Evolutionary conservation across 2,329 filamentous ascomycete species (phyloP).

Genomic region (Epichloe uncinata): DNA sequence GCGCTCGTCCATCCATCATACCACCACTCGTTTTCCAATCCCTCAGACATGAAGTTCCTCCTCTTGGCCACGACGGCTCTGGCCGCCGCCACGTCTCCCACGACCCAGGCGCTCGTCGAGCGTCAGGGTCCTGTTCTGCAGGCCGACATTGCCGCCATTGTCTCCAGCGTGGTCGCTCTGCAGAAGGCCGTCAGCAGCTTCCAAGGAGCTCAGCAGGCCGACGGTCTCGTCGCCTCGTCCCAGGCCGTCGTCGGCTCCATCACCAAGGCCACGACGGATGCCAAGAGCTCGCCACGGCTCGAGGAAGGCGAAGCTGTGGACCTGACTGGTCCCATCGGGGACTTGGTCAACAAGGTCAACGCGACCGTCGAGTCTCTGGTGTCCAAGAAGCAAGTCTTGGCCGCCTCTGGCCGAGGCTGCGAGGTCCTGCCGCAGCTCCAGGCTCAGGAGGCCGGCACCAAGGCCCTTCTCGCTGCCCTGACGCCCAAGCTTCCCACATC

Average conservation of each 20-base stretch:
- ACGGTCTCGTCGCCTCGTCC: not conserved
- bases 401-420: conserved; percentile 2
- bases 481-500: not conserved
- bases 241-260: not conserved
- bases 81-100: not conserved
- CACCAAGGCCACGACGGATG: not conserved
- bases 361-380: not conserved
- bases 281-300: not conserved
- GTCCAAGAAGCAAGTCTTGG: conserved; percentile 1
- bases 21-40: not conserved
- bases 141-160: not conserved
- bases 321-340: not conserved
- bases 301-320: not conserved
- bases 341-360: not conserved
- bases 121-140: not conserved
- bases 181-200: not conserved
- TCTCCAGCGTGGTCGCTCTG: not conserved
- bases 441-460: not conserved
- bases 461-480: not conserved
- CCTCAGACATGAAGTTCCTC: conserved; percentile 5
- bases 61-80: conserved; percentile 5
- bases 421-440: conserved; percentile 2
- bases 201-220: not conserved
- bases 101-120: not conserved
- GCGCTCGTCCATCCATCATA: not conserved